Percentiles rank a stretch among this genome's conserved stretches.
These are phyloP conservation scores for Colletotrichum cuscutae DNA, from an alignment of 2,329 filamentous ascomycete species.

Conservation along the genomic window DNA sequence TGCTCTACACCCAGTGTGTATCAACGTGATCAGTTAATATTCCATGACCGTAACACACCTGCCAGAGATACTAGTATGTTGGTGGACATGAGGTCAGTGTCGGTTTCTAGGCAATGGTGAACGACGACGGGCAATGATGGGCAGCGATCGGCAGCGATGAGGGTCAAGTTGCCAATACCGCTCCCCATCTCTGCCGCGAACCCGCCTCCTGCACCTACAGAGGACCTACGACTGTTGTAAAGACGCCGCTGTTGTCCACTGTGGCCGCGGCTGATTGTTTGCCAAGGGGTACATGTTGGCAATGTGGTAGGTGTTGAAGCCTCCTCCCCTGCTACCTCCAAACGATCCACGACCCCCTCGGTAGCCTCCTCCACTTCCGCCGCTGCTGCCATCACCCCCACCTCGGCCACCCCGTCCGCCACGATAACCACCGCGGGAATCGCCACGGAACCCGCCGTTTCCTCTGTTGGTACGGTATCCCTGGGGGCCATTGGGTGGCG, in stretches of 20 bases:
- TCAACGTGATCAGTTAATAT: too few species aligned
- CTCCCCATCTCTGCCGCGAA: neutral
- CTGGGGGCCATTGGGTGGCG: constrained; percentile 17
- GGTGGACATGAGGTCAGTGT: too few species aligned
- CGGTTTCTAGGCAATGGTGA: too few species aligned
- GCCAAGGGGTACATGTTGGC: neutral
- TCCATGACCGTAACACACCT: too few species aligned
- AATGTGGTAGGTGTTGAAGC: constrained; percentile 4
- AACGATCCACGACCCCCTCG: neutral
- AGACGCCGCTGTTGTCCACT: constrained; percentile 24
- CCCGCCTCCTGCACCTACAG: neutral
- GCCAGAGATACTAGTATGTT: too few species aligned
- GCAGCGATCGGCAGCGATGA: too few species aligned
- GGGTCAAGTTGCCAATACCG: neutral
- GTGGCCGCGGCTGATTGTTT: constrained; percentile 10
- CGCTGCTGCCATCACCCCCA: neutral
- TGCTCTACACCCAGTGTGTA: too few species aligned
- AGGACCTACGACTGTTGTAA: neutral
- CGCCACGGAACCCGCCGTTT: constrained; percentile 17
- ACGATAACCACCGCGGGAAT: constrained; percentile 16
- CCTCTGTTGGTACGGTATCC: constrained; percentile 19
- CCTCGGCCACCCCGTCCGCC: constrained; percentile 15
- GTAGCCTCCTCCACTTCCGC: neutral
- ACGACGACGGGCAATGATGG: too few species aligned
- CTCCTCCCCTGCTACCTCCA: neutral